Base-by-base conservation (phyloP, 768 basidiomycete genomes). In the Suillus occidentalis region DNA sequence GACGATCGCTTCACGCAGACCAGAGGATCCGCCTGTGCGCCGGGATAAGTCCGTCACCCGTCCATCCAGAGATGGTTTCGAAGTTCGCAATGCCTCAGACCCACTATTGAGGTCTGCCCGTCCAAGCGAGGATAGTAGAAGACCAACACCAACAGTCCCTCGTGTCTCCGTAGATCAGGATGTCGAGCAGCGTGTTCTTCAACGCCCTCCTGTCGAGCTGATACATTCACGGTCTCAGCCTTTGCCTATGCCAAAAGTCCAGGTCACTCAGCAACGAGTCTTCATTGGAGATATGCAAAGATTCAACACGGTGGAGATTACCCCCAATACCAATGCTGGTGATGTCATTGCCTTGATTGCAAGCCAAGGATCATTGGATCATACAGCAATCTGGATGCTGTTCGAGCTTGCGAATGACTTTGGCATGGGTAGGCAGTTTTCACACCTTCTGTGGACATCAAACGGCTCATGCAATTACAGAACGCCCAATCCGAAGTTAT, bases 381-480 rank as follows among this genome's bases (percentile, higher is more conserved):
- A 85, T 55, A 80, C 76, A n/a, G 87, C 83, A 6, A 88, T 86
- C 7, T 97, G 94, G 92, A 94, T 95, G 84, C 74, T 99, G 36
- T 96, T 86, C 74, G 97, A 99, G 78, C 76, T 96, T 36, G 92
- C 92, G 40, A 90, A 93, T 67, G 92, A 95, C 72, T 90, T 95
- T 72, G 95, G 95, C 65, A 91, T 96, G 88, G 95, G 95, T 96
- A 72, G 63, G 86, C 76, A 3, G 43, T 40, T 42, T 57, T n/a
- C 22, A n/a, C 7, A 39, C 62, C 65, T 69, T 55, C 20, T 39
- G 31, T 18, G 39, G 37, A 12, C 50, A 8, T 37, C n/a, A n/a
- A 64, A 37, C 61, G 49, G 65, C 62, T 72, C 57, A 66, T 66
- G 56, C 65, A 25, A 60, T 65, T 66, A 16, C 72, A 95, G 97